A percentile compares a stretch with the other conserved stretches of the same genome.
Evolutionary conservation across 2,329 filamentous ascomycete species (phyloP).

Genomic region (Aspergillus latus): DNA sequence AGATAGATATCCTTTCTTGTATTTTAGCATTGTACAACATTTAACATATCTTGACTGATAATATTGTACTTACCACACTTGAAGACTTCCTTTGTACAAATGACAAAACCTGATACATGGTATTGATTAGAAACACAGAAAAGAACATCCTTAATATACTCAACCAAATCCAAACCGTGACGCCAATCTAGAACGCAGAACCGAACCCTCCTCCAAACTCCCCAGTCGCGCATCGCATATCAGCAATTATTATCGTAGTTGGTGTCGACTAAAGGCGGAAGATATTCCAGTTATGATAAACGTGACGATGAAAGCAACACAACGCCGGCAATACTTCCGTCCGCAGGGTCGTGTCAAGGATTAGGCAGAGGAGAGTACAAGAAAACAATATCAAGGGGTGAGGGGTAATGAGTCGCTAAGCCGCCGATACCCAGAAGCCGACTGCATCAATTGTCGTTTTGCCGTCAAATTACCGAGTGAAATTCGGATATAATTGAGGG

Average conservation of each 20-base stretch:
- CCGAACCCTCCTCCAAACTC: neutral
- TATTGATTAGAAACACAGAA: neutral
- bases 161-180: neutral
- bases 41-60: neutral
- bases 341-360: neutral
- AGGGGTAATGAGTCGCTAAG: neutral
- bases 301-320: neutral
- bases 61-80: neutral
- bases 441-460: neutral
- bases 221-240: slow-evolving; percentile 4
- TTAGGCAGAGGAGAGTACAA: neutral
- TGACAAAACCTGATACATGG: neutral
- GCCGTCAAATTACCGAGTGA: neutral
- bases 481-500: neutral
- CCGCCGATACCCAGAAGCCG: neutral
- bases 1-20: neutral
- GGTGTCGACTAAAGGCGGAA: neutral
- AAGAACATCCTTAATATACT: neutral
- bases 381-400: neutral
- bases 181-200: slow-evolving; percentile 1
- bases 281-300: neutral
- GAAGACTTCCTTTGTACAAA: neutral
- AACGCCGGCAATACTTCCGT: neutral
- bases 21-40: slow-evolving; percentile 7
- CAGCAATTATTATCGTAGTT: slow-evolving; percentile 10